Percentiles rank a stretch among this genome's conserved stretches.
These are phyloP conservation scores for Scedosporium minutisporum DNA, from an alignment of 2,329 filamentous ascomycete species.

Conservation along the genomic window DNA sequence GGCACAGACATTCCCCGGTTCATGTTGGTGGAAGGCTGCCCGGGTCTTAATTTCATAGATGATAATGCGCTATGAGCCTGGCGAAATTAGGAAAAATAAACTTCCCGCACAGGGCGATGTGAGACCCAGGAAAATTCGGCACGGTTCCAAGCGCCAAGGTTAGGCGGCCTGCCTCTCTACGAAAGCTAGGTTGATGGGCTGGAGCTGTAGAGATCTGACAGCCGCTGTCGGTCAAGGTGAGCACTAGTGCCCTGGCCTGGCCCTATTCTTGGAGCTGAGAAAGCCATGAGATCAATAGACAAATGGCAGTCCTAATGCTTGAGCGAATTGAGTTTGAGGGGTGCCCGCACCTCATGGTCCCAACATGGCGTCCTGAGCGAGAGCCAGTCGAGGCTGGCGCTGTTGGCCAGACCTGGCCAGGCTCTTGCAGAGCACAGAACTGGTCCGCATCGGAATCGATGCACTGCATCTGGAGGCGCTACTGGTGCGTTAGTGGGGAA, in stretches of 20 bases:
- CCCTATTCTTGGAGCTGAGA: background rate
- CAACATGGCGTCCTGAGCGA: background rate
- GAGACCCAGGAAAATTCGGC: background rate
- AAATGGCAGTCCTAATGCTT: background rate
- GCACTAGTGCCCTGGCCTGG: background rate
- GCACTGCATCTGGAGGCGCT: background rate
- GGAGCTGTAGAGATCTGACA: background rate
- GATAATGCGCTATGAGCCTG: too few species aligned
- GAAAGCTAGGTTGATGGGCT: too few species aligned
- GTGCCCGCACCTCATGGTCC: background rate
- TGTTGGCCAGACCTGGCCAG: background rate
- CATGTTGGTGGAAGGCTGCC: background rate
- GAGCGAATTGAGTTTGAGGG: background rate
- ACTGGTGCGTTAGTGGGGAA: background rate
- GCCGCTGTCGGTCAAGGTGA: background rate
- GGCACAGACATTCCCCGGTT: background rate
- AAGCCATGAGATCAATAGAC: background rate
- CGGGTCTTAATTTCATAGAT: background rate
- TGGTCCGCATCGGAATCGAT: background rate
- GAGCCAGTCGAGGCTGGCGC: background rate
- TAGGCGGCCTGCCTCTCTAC: background rate
- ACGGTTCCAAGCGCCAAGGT: background rate
- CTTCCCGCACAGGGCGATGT: background rate
- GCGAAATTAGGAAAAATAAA: background rate
- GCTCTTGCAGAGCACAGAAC: background rate